These are phyloP conservation scores for Ophiostoma montium DNA, from an alignment of 2,329 filamentous ascomycete genomes.

Conservation along the genomic window DNA sequence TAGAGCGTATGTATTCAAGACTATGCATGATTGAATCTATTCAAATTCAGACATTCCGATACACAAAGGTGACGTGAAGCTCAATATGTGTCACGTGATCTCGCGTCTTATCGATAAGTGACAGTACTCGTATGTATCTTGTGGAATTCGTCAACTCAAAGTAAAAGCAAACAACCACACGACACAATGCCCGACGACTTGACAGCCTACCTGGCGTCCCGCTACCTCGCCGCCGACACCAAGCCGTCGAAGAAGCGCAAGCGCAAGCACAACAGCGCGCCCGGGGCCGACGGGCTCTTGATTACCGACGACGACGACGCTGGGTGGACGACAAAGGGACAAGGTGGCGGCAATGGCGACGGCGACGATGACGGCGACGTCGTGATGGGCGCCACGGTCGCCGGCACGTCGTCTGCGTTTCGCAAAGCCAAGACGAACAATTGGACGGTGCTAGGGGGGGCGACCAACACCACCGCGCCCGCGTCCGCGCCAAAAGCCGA, in stretches of 20 bases:
- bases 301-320: conserved; percentile 54
- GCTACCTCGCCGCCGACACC: conserved; percentile 63
- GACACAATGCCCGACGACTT: conserved; percentile 43
- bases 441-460: conserved; percentile 58
- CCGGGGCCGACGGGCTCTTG: conserved; percentile 33
- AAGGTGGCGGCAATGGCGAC: conserved; percentile 33
- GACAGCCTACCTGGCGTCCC: conserved; percentile 76
- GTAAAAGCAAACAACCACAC: background rate
- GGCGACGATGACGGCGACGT: conserved; percentile 20
- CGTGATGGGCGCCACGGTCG: conserved; percentile 29
- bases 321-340: conserved; percentile 23
- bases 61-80: too few species aligned
- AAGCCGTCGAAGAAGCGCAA: conserved; percentile 50
- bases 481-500: too few species aligned
- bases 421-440: conserved; percentile 62
- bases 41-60: too few species aligned
- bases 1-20: background rate
- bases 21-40: too few species aligned
- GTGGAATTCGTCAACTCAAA: too few species aligned
- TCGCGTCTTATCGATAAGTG: too few species aligned
- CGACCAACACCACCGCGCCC: conserved; percentile 17
- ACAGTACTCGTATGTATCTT: too few species aligned
- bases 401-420: conserved; percentile 46
- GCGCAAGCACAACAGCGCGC: conserved; percentile 33
- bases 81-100: too few species aligned